Evolutionary conservation across 768 basidiomycete genomes (phyloP), one percentile per base, ranked within the genome.

Genomic region (Phlebiopsis gigantea): DNA sequence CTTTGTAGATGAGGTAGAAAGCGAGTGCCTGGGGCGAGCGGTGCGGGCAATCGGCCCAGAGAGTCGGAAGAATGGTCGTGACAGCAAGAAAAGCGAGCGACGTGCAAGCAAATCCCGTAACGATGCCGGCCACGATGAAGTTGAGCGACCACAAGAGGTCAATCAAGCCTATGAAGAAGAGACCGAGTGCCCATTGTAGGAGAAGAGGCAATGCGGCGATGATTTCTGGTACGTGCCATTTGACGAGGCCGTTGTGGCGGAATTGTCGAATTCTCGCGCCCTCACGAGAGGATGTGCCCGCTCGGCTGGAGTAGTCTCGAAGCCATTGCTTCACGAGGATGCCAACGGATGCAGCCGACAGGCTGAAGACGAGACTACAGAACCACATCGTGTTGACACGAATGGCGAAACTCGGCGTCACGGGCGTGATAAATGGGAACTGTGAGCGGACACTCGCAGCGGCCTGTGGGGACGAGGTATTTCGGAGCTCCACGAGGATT

Each of bases 321-420:
- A 66, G 54, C 65, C 67, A 68, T 42, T 68, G 65, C 45, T 66
- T 66, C 24, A 58, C 63, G 22, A 66, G 50, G 19, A 68, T 63
- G 22, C 58, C 65, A 14, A 64, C 47, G 14, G 63, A 60, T 5
- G 67, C 62, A 1, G 65, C 57, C 17, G 63, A 58, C 5, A 68
- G 58, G 19, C 58, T 62, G 31, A 58, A 61, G 12, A 61, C 52
- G 2, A 68, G 62, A 17, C 63, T 62, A 0, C 60, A 57, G 62
- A 66, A 68, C 63, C 64, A 64, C 1, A 65, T 44, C 4, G 53
- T 50, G 44, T 68, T 66, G 53, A 63, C 56, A 46, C 63, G 56
- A 6, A 63, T 44, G 2, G 56, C 48, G 49, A 51, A 51, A 15
- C 24, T 22, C 1, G 22, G 42, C 12, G 49, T 34, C 3, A 22